Evolutionary conservation across 441 rosid genomes (phyloP), one percentile per base, ranked within the genome.

Genomic region (Populus hybrid): DNA sequence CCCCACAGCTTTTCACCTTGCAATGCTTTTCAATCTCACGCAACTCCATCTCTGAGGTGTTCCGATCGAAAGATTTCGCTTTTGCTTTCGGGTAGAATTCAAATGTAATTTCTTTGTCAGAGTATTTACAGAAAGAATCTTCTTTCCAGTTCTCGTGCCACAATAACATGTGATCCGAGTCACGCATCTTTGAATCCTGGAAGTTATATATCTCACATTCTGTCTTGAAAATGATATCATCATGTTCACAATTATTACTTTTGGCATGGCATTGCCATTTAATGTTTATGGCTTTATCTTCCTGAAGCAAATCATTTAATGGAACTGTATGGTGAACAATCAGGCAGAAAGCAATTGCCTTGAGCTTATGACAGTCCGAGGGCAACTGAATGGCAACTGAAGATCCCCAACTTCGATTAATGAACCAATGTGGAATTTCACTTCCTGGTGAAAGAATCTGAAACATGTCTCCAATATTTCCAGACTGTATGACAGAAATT

Each of bases 371-470:
- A 21, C 65, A 69, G 24, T 71, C 11, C 20, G 73, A 36, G 2
- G 79, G 79, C 23, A 65, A 26, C 40, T 53, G 33, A 29, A 64
- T 65, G 14, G 68, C 68, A 7, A 66, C 72, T 21, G 38, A 75
- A 65, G 75, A 50, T 16, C 76, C 76, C 18, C 14, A 16, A 7
- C 67, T 71, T 66, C 10, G 64, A 45, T 76, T 14, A n/a, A 2
- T 1, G 20, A 76, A 71, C 67, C 78, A 71, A 21, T 71, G 28
- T 31, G 76, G 82, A 50, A 80, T 71, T 77, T 74, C 75, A 77
- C 64, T 35, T 35, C 80, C 80, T 7, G 75, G 80, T 21, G 64
- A 71, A 23, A 69, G 70, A 68, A 76, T 42, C 12, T 63, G 61
- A 53, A 53, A 9, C 2, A 71, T 38, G 9, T 24, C 23, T 10